phyloP scores from a whole-genome alignment of 1,284 basidiomycete genomes.

The Fomitopsis pinicola region DNA sequence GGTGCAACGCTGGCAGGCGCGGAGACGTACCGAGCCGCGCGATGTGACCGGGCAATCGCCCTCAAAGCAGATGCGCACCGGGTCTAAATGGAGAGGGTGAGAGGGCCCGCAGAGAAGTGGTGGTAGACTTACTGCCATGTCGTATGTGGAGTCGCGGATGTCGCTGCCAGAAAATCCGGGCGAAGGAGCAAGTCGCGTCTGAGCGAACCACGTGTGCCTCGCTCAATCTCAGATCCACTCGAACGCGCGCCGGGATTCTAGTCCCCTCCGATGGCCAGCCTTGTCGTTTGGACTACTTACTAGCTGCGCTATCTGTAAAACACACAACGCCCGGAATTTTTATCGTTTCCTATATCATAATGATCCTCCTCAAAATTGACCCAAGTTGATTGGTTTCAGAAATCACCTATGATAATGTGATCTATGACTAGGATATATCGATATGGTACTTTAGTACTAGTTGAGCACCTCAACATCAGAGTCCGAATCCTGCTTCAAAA shows the following conservation, averaged over 20 bases:
- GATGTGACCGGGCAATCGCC: conserved; percentile 38
- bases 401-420: no score
- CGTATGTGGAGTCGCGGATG: conserved; percentile 6
- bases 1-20: conserved; percentile 2
- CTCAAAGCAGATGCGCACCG: conserved; percentile 46
- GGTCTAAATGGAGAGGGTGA: conserved; percentile 28
- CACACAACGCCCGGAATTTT: no score
- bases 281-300: no score
- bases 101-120: conserved; percentile 2
- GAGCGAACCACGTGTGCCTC: not conserved
- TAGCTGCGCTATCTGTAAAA: no score
- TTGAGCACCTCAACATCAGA: not conserved
- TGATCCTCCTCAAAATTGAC: no score
- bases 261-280: no score
- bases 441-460: not conserved
- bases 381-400: no score
- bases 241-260: not conserved
- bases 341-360: no score
- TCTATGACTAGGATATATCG: no score
- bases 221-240: not conserved
- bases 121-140: conserved; percentile 28
- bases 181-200: not conserved
- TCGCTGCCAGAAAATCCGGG: conserved; percentile 2
- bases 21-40: conserved; percentile 28
- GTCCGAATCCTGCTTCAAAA: not conserved